Evolutionary conservation across 495 filamentous ascomycete genomes (phyloP), one percentile per base, ranked within the genome.

Genomic region (Penicillium desertorum): DNA sequence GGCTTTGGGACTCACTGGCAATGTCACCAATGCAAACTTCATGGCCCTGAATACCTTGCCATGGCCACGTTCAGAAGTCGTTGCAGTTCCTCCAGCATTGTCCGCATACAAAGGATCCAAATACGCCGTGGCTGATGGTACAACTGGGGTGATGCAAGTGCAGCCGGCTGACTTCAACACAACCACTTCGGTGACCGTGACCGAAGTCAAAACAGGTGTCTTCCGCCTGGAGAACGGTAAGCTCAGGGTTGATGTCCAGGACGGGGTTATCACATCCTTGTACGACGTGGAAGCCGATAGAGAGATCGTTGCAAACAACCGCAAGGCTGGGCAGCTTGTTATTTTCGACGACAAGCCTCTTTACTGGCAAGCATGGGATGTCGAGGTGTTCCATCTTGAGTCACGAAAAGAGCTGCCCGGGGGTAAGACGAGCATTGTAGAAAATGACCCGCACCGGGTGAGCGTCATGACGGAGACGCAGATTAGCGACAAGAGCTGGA

Each of bases 281-380:
- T 84, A 86, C 61, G 92, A 97, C 72, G 74, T 85, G 51, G 61
- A 75, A 12, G 82, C 78, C 19, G 73, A 87, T 8, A 83, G 93
- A 45, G 90, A 98, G 67, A 65, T 96, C 29, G 83, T 98, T 47
- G 75, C 90, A 16, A 80, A 87, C 58, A 91, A 88, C 54, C 79
- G 81, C 6, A 94, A 91, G 70, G 92, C 90, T 45, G 93, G 92
- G 51, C 92, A 97, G 66, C 80, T 96, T 8, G 92, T 98, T 57
- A 88, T 98, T 50, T 97, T 95, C 68, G 94, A 98, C 66, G 94
- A 98, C 73, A 97, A 98, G 74, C 94, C 94, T 17, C 81, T 98
- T 19, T 96, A 96, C 75, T 98, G 94, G 94, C 93, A 98, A 75
- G 94, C 92, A 1, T 98, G 94, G 94, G 94, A 98, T 71, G 92